phyloP scores from a whole-genome alignment of 2,329 filamentous ascomycete species.

The Didymella pomorum region DNA sequence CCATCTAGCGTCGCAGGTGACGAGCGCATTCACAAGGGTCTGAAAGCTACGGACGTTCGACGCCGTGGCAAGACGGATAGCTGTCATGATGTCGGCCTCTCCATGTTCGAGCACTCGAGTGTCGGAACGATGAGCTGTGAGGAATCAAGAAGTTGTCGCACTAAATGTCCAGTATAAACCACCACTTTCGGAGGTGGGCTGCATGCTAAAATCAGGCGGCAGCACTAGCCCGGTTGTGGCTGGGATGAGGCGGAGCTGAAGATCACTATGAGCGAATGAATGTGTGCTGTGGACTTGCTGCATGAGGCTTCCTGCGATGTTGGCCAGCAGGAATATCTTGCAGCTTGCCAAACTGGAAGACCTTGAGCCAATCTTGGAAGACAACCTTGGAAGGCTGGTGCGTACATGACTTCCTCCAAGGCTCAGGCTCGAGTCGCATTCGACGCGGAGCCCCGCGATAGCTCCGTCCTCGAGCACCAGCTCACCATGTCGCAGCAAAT shows the following conservation, averaged over 20 bases:
- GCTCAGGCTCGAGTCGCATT: constrained; percentile 1
- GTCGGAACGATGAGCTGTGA: constrained; percentile 5
- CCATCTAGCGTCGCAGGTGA: constrained; percentile 23
- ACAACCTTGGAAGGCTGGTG: constrained; percentile 13
- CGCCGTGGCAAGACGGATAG: constrained; percentile 43
- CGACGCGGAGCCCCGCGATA: constrained; percentile 21
- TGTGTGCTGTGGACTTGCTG: background rate
- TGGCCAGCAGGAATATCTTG: background rate
- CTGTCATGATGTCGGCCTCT: constrained; percentile 22
- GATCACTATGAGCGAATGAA: constrained; percentile 6
- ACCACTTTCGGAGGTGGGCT: constrained; percentile 7
- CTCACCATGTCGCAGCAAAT: constrained; percentile 24
- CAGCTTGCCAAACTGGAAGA: background rate
- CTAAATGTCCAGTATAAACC: background rate
- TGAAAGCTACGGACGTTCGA: constrained; percentile 44
- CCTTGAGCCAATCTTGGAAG: constrained; percentile 1
- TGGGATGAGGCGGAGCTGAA: constrained; percentile 16
- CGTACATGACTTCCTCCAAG: constrained; percentile 9
- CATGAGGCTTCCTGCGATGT: background rate
- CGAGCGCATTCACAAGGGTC: constrained; percentile 31
- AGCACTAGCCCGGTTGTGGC: constrained; percentile 15
- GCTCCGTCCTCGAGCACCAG: constrained; percentile 9
- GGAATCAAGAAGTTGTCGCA: constrained; percentile 8
- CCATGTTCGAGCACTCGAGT: constrained; percentile 22
- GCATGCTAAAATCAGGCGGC: constrained; percentile 5